phyloP scores from a whole-genome alignment of 306 rosid species.

The Lathyrus oleraceus region DNA sequence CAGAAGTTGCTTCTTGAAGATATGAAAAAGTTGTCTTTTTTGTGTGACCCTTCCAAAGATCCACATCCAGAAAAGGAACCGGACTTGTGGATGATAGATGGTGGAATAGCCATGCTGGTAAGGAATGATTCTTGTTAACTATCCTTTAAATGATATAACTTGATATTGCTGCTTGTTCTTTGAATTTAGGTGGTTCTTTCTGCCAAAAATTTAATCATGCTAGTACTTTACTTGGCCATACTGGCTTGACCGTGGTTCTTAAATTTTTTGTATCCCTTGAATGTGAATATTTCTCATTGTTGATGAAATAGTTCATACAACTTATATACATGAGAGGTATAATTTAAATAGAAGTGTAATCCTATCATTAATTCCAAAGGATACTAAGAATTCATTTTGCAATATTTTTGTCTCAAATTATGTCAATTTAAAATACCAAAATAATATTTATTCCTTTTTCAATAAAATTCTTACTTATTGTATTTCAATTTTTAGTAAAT shows the following conservation, averaged over 20 bases:
- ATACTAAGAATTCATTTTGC: too few species aligned
- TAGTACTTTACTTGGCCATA: background rate
- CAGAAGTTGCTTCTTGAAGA: constrained; percentile 69
- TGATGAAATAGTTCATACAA: too few species aligned
- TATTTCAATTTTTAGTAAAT: too few species aligned
- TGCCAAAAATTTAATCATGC: background rate
- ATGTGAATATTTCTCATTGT: too few species aligned
- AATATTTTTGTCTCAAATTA: too few species aligned
- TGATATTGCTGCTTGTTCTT: constrained; percentile 29
- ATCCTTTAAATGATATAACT: constrained; percentile 15
- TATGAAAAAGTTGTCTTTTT: constrained; percentile 65
- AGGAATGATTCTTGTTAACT: constrained; percentile 42
- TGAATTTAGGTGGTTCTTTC: constrained; percentile 24
- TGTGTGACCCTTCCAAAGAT: constrained; percentile 60
- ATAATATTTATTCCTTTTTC: too few species aligned
- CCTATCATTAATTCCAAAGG: too few species aligned
- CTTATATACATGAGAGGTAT: too few species aligned
- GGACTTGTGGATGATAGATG: constrained; percentile 73
- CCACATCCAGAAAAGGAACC: constrained; percentile 61
- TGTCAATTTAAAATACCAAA: too few species aligned
- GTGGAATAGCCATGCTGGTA: constrained; percentile 77
- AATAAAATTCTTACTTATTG: too few species aligned
- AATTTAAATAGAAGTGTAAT: too few species aligned
- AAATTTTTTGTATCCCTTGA: constrained; percentile 11
- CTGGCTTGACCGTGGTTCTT: constrained; percentile 12